A percentile compares a stretch with the other conserved stretches of the same genome.
Conservation (phyloP, 768 basidiomycete species). For the Lactarius sanguifluus region DNA sequence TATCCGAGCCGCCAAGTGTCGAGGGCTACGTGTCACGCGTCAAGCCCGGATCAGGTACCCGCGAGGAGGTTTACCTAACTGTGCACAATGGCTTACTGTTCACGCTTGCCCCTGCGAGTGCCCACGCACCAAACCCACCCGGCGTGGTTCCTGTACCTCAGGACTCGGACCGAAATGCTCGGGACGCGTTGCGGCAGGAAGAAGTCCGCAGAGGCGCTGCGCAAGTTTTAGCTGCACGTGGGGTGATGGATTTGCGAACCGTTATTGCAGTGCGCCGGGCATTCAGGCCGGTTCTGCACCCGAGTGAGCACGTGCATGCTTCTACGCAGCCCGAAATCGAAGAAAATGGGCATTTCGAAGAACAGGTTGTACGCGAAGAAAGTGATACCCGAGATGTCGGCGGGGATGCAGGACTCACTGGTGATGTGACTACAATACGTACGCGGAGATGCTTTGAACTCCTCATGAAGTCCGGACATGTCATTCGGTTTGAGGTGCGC, state of each 20-base stretch:
- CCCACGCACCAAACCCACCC: constrained; percentile 71
- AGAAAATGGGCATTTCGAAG: constrained; percentile 34
- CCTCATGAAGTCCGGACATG: constrained; percentile 61
- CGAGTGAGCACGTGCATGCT: constrained; percentile 25
- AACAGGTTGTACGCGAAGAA: constrained; percentile 36
- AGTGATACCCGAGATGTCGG: constrained; percentile 67
- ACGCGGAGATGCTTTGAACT: constrained; percentile 78
- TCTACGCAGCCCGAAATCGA: constrained; percentile 29
- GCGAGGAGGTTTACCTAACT: constrained; percentile 64
- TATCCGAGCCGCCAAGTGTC: constrained; percentile 75
- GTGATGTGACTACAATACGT: constrained; percentile 46
- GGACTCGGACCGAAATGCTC: constrained; percentile 32
- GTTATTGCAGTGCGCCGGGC: constrained; percentile 66
- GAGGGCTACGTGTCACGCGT: constrained; percentile 86
- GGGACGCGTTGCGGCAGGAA: constrained; percentile 42
- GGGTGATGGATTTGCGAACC: constrained; percentile 70
- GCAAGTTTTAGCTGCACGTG: constrained; percentile 64
- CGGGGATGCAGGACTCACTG: constrained; percentile 52
- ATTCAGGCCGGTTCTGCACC: constrained; percentile 46
- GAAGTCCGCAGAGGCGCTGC: constrained; percentile 63
- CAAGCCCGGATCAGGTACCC: constrained; percentile 54
- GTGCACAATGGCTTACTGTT: constrained; percentile 77
- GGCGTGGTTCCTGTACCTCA: constrained; percentile 43
- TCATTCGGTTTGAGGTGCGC: constrained; percentile 77
- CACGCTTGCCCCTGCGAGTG: constrained; percentile 47